A percentile compares a stretch with the other conserved stretches of the same genome.
phyloP scores from a whole-genome alignment of 768 basidiomycete genomes.

The Bullera alba region DNA sequence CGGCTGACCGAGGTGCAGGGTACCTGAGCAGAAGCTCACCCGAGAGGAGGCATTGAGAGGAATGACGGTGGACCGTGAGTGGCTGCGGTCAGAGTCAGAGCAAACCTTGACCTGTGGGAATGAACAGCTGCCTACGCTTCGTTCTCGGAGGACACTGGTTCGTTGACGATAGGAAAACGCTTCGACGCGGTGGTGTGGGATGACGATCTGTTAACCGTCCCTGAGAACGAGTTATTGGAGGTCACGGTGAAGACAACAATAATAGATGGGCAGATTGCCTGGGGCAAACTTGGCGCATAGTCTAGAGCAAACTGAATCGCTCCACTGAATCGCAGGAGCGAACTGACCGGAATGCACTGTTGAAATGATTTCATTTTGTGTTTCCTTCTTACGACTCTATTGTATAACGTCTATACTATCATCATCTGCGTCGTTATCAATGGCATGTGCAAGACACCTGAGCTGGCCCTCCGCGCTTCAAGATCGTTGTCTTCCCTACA shows the following conservation, averaged over 20 bases:
- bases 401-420: not conserved
- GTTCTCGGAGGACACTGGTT: slow-evolving; percentile 63
- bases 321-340: too few species aligned
- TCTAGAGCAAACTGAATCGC: not conserved
- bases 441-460: not conserved
- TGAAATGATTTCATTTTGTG: slow-evolving; percentile 1
- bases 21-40: slow-evolving; percentile 64
- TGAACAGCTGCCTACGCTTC: slow-evolving; percentile 68
- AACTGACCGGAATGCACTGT: too few species aligned
- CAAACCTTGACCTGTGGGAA: not conserved
- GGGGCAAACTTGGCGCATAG: slow-evolving; percentile 49
- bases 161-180: slow-evolving; percentile 66
- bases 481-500: not conserved
- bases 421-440: not conserved
- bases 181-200: slow-evolving; percentile 84
- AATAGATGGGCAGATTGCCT: slow-evolving; percentile 64
- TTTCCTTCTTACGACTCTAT: too few species aligned
- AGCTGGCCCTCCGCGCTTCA: not conserved
- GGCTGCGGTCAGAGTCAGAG: not conserved
- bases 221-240: slow-evolving; percentile 55
- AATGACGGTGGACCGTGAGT: slow-evolving; percentile 66
- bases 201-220: slow-evolving; percentile 65
- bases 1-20: slow-evolving; percentile 53
- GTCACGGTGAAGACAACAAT: slow-evolving; percentile 66
- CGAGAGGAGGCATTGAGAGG: slow-evolving; percentile 68